Percentiles rank a stretch among this genome's conserved stretches.
Conservation (phyloP, 2,329 filamentous ascomycete species). For the Arthroderma sp. region DNA sequence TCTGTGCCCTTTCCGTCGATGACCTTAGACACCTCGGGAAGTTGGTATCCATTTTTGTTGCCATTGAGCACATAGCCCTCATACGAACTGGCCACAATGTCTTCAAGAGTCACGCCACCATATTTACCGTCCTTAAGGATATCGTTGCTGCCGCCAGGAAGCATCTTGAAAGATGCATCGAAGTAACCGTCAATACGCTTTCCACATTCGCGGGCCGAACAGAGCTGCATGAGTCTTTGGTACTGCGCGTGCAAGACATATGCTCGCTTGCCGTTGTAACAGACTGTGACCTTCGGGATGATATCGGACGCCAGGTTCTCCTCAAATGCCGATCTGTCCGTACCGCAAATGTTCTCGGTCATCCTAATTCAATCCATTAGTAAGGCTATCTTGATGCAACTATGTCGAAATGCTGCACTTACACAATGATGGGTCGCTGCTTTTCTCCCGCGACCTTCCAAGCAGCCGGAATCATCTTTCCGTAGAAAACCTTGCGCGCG, state of each 20-base stretch:
- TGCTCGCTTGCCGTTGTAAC: slow-evolving; percentile 1
- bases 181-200: too few relatives aligned
- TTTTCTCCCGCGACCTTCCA: slow-evolving; percentile 2
- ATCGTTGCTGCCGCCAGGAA: not conserved
- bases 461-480: slow-evolving; percentile 2
- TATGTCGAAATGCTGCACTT: not conserved
- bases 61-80: not conserved
- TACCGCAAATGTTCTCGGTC: too few relatives aligned
- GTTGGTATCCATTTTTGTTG: not conserved
- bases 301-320: not conserved
- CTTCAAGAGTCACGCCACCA: not conserved
- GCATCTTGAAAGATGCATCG: not conserved
- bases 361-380: too few relatives aligned
- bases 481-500: slow-evolving; percentile 1
- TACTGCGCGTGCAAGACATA: not conserved
- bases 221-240: too few relatives aligned
- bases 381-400: too few relatives aligned
- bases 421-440: slow-evolving; percentile 4
- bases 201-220: too few relatives aligned
- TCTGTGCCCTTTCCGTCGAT: not conserved
- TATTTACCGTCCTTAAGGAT: not conserved
- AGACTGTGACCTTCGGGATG: not conserved
- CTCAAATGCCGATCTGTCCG: not conserved
- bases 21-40: not conserved
- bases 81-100: not conserved